phyloP scores from a whole-genome alignment of 495 filamentous ascomycete species.

The Penicillium flavigenum region DNA sequence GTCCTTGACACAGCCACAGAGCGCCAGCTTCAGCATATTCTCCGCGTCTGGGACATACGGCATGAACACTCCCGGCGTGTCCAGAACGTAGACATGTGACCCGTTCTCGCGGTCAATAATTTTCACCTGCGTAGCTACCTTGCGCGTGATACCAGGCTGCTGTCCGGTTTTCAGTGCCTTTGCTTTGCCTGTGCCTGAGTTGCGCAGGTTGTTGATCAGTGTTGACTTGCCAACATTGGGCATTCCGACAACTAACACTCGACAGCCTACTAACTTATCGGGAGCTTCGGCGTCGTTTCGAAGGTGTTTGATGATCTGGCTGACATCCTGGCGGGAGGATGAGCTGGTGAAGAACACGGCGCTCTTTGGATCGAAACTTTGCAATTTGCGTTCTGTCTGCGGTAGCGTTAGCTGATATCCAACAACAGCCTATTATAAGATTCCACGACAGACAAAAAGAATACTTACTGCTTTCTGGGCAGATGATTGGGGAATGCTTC shows the following conservation, averaged over 20 bases:
- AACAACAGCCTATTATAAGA: neutral
- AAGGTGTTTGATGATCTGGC: slow-evolving; percentile 57
- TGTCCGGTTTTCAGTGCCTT: slow-evolving; percentile 83
- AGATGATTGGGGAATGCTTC: slow-evolving; percentile 36
- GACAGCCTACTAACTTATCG: slow-evolving; percentile 64
- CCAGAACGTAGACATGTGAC: slow-evolving; percentile 64
- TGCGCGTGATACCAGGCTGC: slow-evolving; percentile 86
- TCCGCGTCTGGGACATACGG: slow-evolving; percentile 83
- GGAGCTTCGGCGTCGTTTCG: slow-evolving; percentile 44
- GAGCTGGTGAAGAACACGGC: slow-evolving; percentile 65
- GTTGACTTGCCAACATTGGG: slow-evolving; percentile 92
- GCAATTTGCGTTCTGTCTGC: slow-evolving; percentile 50
- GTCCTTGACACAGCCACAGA: slow-evolving; percentile 90
- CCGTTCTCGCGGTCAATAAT: slow-evolving; percentile 59
- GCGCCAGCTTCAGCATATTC: slow-evolving; percentile 87
- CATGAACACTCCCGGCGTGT: slow-evolving; percentile 86
- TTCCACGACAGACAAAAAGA: neutral
- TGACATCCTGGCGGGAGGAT: slow-evolving; percentile 48
- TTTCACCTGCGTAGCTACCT: slow-evolving; percentile 78
- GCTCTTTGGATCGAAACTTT: slow-evolving; percentile 55
- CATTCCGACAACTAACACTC: slow-evolving; percentile 91
- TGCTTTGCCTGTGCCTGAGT: slow-evolving; percentile 61
- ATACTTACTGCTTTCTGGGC: slow-evolving; percentile 32
- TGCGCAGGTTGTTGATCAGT: slow-evolving; percentile 81
- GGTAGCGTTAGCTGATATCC: slow-evolving; percentile 3